Percentiles rank a stretch among this genome's conserved stretches.
phyloP scores from a whole-genome alignment of 768 basidiomycete genomes.

The Suillus tomentosus region DNA sequence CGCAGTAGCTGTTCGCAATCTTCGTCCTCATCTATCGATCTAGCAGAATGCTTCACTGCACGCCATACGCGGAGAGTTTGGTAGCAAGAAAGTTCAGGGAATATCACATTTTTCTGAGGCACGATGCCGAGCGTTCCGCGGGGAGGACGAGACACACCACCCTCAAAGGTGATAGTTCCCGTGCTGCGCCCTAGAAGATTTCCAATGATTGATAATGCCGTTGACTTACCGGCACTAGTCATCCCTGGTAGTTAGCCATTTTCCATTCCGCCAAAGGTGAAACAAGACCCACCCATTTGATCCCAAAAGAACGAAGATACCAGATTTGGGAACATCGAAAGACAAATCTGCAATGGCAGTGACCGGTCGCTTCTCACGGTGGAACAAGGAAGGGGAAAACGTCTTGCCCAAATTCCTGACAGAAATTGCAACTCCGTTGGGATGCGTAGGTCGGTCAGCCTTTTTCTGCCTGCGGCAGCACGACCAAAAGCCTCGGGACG shows the following conservation, averaged over 20 bases:
- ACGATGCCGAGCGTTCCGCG: constrained; percentile 75
- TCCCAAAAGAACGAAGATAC: constrained; percentile 78
- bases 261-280: neutral
- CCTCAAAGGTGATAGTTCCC: constrained; percentile 59
- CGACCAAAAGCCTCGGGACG: constrained; percentile 29
- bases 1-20: constrained; percentile 64
- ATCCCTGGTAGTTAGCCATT: neutral
- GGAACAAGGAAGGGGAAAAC: constrained; percentile 52
- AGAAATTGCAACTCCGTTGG: constrained; percentile 56
- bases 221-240: constrained; percentile 75
- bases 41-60: constrained; percentile 65
- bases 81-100: constrained; percentile 71
- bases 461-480: constrained; percentile 20
- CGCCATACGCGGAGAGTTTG: constrained; percentile 75
- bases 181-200: constrained; percentile 59
- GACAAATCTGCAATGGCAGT: constrained; percentile 68
- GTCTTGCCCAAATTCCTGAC: constrained; percentile 61
- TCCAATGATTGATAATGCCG: constrained; percentile 65
- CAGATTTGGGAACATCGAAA: constrained; percentile 66
- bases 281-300: constrained; percentile 60
- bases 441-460: constrained; percentile 26
- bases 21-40: constrained; percentile 43
- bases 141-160: constrained; percentile 52
- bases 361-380: constrained; percentile 47
- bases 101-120: constrained; percentile 82